Percentiles rank a stretch among this genome's conserved stretches.
Conservation (phyloP, 441 rosid genomes). For the Eutrema salsugineum region DNA sequence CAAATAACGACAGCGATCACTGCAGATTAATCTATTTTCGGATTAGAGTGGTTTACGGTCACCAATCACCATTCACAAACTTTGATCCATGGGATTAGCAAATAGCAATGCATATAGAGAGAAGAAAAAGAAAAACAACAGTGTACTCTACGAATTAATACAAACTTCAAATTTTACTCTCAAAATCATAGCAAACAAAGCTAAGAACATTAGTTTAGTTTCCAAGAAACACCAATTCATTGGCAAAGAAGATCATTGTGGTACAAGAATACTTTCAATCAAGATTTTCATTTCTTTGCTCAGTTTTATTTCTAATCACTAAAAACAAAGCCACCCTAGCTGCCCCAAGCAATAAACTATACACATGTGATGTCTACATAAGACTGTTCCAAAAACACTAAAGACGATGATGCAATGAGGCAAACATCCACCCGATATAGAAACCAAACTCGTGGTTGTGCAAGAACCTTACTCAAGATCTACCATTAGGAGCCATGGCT, state of each 20-base stretch:
- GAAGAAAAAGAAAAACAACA: too few species aligned
- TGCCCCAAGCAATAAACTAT: slow-evolving; percentile 18
- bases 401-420: not conserved
- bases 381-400: slow-evolving; percentile 15
- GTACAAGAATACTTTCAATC: slow-evolving; percentile 20
- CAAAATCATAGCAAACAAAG: not conserved
- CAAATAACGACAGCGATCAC: too few species aligned
- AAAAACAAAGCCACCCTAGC: slow-evolving; percentile 17
- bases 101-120: too few species aligned
- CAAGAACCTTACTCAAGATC: slow-evolving; percentile 34
- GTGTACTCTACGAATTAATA: not conserved
- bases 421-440: slow-evolving; percentile 8
- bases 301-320: slow-evolving; percentile 23
- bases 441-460: slow-evolving; percentile 7
- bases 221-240: not conserved
- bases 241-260: slow-evolving; percentile 1
- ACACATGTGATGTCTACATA: slow-evolving; percentile 9
- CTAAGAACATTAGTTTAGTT: not conserved
- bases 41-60: too few species aligned
- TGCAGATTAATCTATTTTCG: too few species aligned
- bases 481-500: slow-evolving; percentile 41
- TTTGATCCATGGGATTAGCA: too few species aligned
- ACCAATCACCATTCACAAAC: too few species aligned
- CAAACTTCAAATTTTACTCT: not conserved
- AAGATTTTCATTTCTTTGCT: slow-evolving; percentile 9